Conservation (phyloP, 1,139 yeast species). For the Blastobotrys petasosporus region DNA sequence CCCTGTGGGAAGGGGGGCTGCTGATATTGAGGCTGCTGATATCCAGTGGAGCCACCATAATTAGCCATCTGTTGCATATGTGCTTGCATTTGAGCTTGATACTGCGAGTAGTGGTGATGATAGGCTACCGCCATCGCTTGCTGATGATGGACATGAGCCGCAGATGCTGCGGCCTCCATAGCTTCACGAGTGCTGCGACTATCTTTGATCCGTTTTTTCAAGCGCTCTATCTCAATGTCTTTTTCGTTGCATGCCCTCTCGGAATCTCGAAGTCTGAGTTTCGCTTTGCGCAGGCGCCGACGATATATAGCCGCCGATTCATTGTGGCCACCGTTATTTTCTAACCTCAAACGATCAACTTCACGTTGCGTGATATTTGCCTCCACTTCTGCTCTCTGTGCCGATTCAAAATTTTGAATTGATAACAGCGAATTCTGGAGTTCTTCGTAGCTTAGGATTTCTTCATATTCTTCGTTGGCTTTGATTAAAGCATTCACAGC, state of each 20-base stretch:
- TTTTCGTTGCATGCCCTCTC: slow-evolving; percentile 39
- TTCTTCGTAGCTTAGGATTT: slow-evolving; percentile 25
- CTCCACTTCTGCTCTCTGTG: slow-evolving; percentile 44
- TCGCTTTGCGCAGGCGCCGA: slow-evolving; percentile 37
- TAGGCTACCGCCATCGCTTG: slow-evolving; percentile 16
- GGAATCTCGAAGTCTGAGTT: slow-evolving; percentile 40
- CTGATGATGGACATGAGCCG: slow-evolving; percentile 12
- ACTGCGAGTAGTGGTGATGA: slow-evolving; percentile 16
- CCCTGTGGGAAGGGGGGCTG: background rate
- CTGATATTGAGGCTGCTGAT: slow-evolving; percentile 1
- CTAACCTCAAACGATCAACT: slow-evolving; percentile 42
- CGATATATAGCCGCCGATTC: slow-evolving; percentile 30
- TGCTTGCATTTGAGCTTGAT: slow-evolving; percentile 15
- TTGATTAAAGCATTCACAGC: slow-evolving; percentile 14
- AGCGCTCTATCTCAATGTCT: slow-evolving; percentile 36
- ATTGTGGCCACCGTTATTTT: slow-evolving; percentile 21
- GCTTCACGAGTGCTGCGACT: slow-evolving; percentile 20
- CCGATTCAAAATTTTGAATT: slow-evolving; percentile 36
- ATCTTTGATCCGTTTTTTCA: slow-evolving; percentile 25
- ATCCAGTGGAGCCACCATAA: no score
- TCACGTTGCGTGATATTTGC: slow-evolving; percentile 42
- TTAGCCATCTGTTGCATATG: slow-evolving; percentile 12
- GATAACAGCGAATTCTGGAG: slow-evolving; percentile 38
- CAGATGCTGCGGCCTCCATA: slow-evolving; percentile 15
- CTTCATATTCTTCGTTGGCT: slow-evolving; percentile 14